A percentile compares a stretch with the other conserved stretches of the same genome.
Evolutionary conservation across 768 basidiomycete species (phyloP).

Genomic region (Lactifluus echinatus): DNA sequence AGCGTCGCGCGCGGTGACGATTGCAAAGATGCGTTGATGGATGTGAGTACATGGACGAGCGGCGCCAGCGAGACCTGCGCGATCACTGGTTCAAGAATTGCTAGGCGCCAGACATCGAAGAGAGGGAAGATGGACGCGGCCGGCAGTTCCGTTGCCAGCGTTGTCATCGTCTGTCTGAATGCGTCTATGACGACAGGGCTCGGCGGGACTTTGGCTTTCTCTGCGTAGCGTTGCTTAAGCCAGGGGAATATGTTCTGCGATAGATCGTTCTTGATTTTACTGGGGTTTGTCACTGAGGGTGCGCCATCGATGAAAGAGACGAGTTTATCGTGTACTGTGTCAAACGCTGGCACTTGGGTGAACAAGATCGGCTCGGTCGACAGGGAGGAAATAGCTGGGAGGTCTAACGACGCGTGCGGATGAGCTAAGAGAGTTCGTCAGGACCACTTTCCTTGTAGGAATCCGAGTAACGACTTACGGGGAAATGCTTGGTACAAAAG

Average conservation of each 20-base stretch:
- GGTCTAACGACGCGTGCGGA: conserved; percentile 51
- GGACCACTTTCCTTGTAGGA: not conserved
- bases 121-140: conserved; percentile 64
- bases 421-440: conserved; percentile 45
- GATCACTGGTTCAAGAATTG: conserved; percentile 47
- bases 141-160: conserved; percentile 40
- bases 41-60: conserved; percentile 35
- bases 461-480: conserved; percentile 42
- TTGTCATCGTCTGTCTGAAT: conserved; percentile 33
- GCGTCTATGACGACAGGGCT: conserved; percentile 26
- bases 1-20: conserved; percentile 38
- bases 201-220: conserved; percentile 19
- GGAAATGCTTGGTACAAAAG: conserved; percentile 72
- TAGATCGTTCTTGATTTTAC: conserved; percentile 42
- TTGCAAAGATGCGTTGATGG: conserved; percentile 26
- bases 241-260: conserved; percentile 46
- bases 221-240: conserved; percentile 50
- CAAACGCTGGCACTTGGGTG: conserved; percentile 58
- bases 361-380: conserved; percentile 73
- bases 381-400: conserved; percentile 53
- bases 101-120: conserved; percentile 76
- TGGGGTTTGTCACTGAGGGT: conserved; percentile 27
- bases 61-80: conserved; percentile 35
- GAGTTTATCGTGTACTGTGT: conserved; percentile 56
- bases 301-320: conserved; percentile 49